A percentile compares a stretch with the other conserved stretches of the same genome.
phyloP scores from a whole-genome alignment of 805 yeast species.

The Metschnikowia koreensis region DNA sequence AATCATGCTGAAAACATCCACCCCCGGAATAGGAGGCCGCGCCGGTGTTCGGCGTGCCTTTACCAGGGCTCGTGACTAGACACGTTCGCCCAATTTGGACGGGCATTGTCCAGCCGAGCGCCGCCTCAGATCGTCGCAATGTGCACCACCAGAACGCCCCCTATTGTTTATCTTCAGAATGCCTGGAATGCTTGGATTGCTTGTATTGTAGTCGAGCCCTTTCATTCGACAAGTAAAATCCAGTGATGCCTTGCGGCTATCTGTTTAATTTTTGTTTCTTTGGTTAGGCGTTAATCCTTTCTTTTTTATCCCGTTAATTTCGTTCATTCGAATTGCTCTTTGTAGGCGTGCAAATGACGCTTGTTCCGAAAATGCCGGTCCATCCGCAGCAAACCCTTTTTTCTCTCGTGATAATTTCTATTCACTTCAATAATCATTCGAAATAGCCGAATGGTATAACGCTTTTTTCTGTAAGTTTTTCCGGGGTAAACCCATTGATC shows the following conservation, averaged over 20 bases:
- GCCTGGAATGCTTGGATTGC: not conserved
- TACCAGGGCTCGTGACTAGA: not conserved
- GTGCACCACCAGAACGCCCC: not conserved
- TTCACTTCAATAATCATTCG: too few species aligned
- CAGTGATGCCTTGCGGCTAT: not conserved
- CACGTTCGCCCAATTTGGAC: not conserved
- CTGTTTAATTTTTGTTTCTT: not conserved
- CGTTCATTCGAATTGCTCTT: not conserved
- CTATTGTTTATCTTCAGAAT: not conserved
- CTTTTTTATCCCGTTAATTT: not conserved
- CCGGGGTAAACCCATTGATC: not conserved
- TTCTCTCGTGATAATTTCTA: too few species aligned
- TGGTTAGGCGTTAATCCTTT: not conserved
- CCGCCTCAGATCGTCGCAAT: conserved; percentile 1
- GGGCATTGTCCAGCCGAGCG: not conserved
- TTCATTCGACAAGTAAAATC: not conserved
- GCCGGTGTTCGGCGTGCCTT: conserved; percentile 1
- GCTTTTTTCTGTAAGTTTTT: not conserved
- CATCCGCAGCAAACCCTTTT: too few species aligned
- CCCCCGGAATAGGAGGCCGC: not conserved
- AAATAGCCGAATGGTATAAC: too few species aligned
- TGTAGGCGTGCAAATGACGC: too few species aligned
- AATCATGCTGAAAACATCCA: too few species aligned
- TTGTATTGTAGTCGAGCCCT: not conserved
- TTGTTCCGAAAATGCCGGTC: too few species aligned